Evolutionary conservation across 2,329 filamentous ascomycete genomes (phyloP), one percentile per base, ranked within the genome.

Genomic region (Simplicillium sp.): DNA sequence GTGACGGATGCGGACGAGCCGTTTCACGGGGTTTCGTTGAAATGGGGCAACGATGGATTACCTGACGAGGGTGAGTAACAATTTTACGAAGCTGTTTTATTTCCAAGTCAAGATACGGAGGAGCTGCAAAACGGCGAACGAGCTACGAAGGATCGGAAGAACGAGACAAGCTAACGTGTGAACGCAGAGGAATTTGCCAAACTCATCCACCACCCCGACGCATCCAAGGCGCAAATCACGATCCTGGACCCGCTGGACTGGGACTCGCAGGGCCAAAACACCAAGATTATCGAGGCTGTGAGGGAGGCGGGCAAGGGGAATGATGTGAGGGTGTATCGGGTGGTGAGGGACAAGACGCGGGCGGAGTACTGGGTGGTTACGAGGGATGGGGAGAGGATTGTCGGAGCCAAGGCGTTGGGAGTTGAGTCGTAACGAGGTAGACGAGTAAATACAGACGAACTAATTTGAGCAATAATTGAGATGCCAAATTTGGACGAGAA

Each of bases 1-100:
- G 61, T 76, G 13, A 92, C 83, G 46, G 89, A 95, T 44, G 79
- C 86, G 25, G 88, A 95, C 58, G 87, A 94, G 68, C 81, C 83
- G 4, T 95, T 94, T 60, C 79, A 84, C 57, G 77, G 80, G 3
- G 85, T 95, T 6, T 77, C 74, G 40, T 58, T 94, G 49, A 71
- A 68, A 48, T 86, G 74, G 64, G 60, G 68, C 15, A 69, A 66
- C 32, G 65, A 64, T 38, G 67, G 68, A 3, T 54, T 83, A 51
- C 77, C 80, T 1, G 70, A 76, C 49, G 80, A 82, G 59, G 70
- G 80, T 83, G 56, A 52, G 71, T 64, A 48, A 20, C 36, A 9
- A 14, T 7, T 17, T 36, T 36, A n/a, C n/a, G n/a, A n/a, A n/a
- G 35, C 9, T 36, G 35, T 36, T 15, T 83, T 55, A 52, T 70